phyloP scores from a whole-genome alignment of 1,284 basidiomycete genomes.

The Rhodotorula sp. region DNA sequence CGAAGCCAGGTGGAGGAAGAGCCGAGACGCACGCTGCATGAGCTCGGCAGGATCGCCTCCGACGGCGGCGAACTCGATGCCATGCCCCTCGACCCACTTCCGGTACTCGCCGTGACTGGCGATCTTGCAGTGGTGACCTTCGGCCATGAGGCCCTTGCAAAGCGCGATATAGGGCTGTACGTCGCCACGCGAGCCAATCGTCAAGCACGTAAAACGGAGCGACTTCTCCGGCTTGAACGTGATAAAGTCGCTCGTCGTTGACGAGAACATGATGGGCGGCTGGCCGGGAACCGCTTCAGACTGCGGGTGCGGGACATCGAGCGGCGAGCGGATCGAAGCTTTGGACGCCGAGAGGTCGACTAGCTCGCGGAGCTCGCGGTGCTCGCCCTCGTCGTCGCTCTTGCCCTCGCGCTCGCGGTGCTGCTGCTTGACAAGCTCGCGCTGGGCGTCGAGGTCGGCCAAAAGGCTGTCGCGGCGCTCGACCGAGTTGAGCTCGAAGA shows the following conservation, averaged over 20 bases:
- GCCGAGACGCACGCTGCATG: constrained; percentile 49
- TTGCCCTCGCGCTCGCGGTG: constrained; percentile 11
- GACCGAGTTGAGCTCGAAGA: constrained; percentile 84
- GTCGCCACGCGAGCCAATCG: constrained; percentile 73
- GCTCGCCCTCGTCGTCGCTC: constrained; percentile 16
- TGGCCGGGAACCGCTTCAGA: constrained; percentile 31
- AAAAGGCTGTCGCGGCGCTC: constrained; percentile 77
- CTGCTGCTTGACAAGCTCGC: constrained; percentile 68
- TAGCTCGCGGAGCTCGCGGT: constrained; percentile 28
- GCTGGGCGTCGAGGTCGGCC: constrained; percentile 70
- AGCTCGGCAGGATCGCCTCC: constrained; percentile 97
- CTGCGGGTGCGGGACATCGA: constrained; percentile 34
- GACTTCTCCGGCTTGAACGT: constrained; percentile 87
- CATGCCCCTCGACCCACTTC: constrained; percentile 86
- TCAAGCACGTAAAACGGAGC: constrained; percentile 85
- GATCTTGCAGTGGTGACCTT: constrained; percentile 81
- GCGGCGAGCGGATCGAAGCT: constrained; percentile 3
- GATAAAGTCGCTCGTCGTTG: constrained; percentile 85
- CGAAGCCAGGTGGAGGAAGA: constrained; percentile 60
- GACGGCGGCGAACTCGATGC: constrained; percentile 88
- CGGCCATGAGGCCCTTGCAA: constrained; percentile 84
- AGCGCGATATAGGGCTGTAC: constrained; percentile 73
- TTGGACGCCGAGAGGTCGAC: constrained; percentile 31
- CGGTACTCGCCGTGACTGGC: constrained; percentile 93
- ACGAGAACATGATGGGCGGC: constrained; percentile 81